Evolutionary conservation across 1,284 basidiomycete genomes (phyloP), one percentile per base, ranked within the genome.

Genomic region (Irpex sp.): DNA sequence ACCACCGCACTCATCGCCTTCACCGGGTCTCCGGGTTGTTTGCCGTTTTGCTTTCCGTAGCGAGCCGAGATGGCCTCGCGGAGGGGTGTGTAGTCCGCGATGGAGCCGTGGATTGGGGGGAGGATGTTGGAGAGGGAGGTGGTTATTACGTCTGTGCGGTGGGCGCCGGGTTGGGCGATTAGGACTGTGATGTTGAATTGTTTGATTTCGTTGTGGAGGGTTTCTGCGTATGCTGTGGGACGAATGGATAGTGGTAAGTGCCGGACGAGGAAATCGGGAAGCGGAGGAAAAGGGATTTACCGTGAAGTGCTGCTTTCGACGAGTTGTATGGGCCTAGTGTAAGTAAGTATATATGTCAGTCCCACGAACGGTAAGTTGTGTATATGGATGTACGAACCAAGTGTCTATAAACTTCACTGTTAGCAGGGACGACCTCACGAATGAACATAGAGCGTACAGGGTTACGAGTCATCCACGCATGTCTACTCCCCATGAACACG

Each of bases 1-100:
- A 82, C 79, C 4, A 86, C 69, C 1, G 74, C 75, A n/a, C 78
- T 74, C 74, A 81, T 81, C 0, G 79, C 84, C 69, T 84, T 85
- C 37, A 67, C 65, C 0, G 83, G 82, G 67, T 86, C 82, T 0
- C 83, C 82, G 36, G 72, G 76, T 60, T 79, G 76, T 5, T 71
- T 76, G 9, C 78, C 79, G 7, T 76, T 63, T 0, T 78, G 67
- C 0, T 69, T 62, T 19, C 19, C 62, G 5, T 61, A 66, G 51
- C 76, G 77, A 31, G 67, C 62, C 1, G 66, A 61, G 21, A 70
- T 70, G 2, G 58, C 59, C 8, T 70, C 66, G n/a, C 82, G 78
- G 31, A 77, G 35, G 0, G 65, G 64, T 47, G 81, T 79, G 63
- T 84, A 82, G 15, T 74, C 80, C 4, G 51, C 15, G 31, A 67